Evolutionary conservation across 139 green algal genomes (phyloP).

Genomic region (Coelastrella sp.): DNA sequence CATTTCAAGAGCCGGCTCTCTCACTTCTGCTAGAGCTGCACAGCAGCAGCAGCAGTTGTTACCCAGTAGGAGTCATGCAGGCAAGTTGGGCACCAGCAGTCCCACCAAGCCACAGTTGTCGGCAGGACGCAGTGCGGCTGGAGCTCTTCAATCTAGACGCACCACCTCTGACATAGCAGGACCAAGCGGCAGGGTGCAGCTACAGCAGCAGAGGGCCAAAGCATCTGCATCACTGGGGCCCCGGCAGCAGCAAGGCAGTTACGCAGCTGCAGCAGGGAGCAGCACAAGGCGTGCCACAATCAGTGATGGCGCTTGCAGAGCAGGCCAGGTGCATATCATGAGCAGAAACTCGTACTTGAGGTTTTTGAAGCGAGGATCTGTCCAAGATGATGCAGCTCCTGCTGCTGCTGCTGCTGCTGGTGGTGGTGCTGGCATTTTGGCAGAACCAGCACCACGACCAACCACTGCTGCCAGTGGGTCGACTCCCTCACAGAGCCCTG

Average conservation of each 20-base stretch:
- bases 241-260: neutral
- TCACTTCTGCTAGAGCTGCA: neutral
- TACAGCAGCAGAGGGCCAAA: neutral
- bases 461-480: too few relatives aligned
- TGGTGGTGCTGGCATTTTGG: neutral
- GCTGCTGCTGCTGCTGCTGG: neutral
- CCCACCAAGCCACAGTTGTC: neutral
- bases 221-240: neutral
- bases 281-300: neutral
- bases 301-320: neutral
- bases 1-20: neutral
- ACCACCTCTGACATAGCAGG: neutral
- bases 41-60: neutral
- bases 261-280: neutral
- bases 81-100: neutral
- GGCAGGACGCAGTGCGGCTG: neutral
- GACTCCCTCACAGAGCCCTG: neutral
- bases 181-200: neutral
- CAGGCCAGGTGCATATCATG: neutral
- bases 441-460: too few relatives aligned
- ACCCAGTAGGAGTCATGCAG: neutral
- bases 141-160: neutral
- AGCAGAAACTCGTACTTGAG: slow-evolving; percentile 13
- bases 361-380: neutral
- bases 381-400: neutral